Percentiles rank a stretch among this genome's conserved stretches.
Conservation (phyloP, 495 filamentous ascomycete species). For the Penicillium crystallinum region DNA sequence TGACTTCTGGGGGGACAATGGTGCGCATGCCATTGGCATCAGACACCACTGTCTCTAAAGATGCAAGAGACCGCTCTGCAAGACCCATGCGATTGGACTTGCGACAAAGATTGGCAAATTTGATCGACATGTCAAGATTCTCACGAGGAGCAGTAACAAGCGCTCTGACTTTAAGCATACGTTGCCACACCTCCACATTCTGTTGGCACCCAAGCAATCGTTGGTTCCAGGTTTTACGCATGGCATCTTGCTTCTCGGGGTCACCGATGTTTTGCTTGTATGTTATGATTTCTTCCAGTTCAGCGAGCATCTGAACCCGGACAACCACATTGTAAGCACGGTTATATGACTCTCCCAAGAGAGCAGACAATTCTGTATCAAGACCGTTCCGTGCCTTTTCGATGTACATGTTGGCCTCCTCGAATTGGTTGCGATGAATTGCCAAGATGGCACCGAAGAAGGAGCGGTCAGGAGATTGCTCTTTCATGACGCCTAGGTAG, state of each 20-base stretch:
- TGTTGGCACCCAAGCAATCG: slow-evolving; percentile 91
- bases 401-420: slow-evolving; percentile 77
- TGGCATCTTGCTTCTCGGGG: slow-evolving; percentile 75
- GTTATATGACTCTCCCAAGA: slow-evolving; percentile 95
- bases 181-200: slow-evolving; percentile 97
- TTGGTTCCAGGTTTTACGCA: slow-evolving; percentile 92
- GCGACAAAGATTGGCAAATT: slow-evolving; percentile 94
- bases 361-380: slow-evolving; percentile 88
- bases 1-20: slow-evolving; percentile 66
- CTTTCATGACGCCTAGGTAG: slow-evolving; percentile 91
- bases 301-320: slow-evolving; percentile 95
- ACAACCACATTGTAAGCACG: slow-evolving; percentile 94
- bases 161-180: slow-evolving; percentile 91
- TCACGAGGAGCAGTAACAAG: slow-evolving; percentile 86
- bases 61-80: slow-evolving; percentile 92
- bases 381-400: slow-evolving; percentile 88
- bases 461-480: slow-evolving; percentile 83
- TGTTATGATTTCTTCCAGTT: slow-evolving; percentile 94
- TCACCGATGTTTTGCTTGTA: slow-evolving; percentile 87
- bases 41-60: slow-evolving; percentile 58
- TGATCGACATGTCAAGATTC: slow-evolving; percentile 98
- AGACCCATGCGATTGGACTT: slow-evolving; percentile 92
- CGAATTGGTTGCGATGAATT: slow-evolving; percentile 91
- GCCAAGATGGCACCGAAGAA: slow-evolving; percentile 96
- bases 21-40: slow-evolving; percentile 49